These are phyloP conservation scores for Lyophyllum shimeji DNA, from an alignment of 768 basidiomycete species.

Conservation along the genomic window DNA sequence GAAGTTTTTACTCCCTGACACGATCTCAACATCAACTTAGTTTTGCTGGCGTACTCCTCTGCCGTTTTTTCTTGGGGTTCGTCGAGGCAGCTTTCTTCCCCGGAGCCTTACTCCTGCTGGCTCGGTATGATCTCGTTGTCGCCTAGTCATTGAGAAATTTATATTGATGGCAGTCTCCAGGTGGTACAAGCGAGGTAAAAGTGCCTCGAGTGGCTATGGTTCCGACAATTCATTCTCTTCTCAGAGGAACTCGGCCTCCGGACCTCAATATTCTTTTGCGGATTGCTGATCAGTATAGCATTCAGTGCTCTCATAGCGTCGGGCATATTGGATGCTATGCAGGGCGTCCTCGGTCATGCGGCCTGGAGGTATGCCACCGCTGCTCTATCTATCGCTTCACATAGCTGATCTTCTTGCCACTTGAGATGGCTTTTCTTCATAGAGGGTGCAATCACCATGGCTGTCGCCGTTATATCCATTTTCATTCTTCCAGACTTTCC, in stretches of 20 bases:
- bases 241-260: not conserved
- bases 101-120: constrained; percentile 35
- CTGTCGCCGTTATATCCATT: constrained; percentile 43
- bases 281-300: not conserved
- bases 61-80: constrained; percentile 54
- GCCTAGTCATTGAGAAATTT: not conserved
- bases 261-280: not conserved
- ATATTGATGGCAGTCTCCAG: not conserved
- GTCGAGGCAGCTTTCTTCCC: constrained; percentile 50
- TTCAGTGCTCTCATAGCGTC: not conserved
- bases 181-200: not conserved
- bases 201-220: not conserved
- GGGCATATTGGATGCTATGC: not conserved
- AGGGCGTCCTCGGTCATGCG: not conserved
- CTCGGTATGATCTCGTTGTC: constrained; percentile 31
- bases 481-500: constrained; percentile 38
- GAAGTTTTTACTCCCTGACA: not conserved
- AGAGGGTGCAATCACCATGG: constrained; percentile 44
- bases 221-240: not conserved
- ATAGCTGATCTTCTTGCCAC: not conserved
- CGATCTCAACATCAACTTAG: constrained; percentile 16
- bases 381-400: not conserved
- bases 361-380: not conserved
- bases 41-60: constrained; percentile 41
- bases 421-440: constrained; percentile 20